Conservation (phyloP, 2,329 filamentous ascomycete species). For the Xylogone sp. region DNA sequence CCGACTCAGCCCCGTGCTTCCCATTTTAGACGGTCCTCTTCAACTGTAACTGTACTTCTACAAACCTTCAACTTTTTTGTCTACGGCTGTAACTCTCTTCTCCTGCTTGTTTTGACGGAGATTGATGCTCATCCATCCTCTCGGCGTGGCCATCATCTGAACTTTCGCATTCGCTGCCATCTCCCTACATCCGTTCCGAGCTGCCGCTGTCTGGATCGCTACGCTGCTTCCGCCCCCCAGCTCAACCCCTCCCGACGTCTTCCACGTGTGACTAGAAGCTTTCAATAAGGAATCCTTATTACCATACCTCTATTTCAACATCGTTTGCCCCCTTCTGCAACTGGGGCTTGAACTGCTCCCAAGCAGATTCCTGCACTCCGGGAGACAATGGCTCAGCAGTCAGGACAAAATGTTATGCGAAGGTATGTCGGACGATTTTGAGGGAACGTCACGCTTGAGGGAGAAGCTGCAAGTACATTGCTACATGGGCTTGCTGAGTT, state of each 20-base stretch:
- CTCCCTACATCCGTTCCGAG: not conserved
- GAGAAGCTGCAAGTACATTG: not conserved
- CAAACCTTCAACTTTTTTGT: not conserved
- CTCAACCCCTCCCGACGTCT: not conserved
- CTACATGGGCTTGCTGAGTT: not conserved
- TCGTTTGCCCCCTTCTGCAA: not conserved
- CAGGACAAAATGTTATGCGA: constrained; percentile 39
- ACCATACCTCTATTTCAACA: not conserved
- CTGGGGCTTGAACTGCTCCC: not conserved
- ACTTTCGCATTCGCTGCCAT: not conserved
- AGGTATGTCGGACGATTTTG: constrained; percentile 27
- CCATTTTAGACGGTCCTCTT: not conserved
- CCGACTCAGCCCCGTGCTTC: not conserved
- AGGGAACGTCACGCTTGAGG: not conserved
- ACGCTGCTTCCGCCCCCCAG: not conserved
- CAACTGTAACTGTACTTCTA: not conserved
- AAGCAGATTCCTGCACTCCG: not conserved
- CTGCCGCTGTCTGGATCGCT: not conserved
- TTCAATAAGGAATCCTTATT: not conserved
- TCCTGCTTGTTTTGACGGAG: not conserved
- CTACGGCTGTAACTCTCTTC: not conserved
- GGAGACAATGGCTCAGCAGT: constrained; percentile 25
- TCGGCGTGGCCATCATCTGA: not conserved
- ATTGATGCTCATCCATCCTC: not conserved
- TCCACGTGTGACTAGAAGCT: not conserved